Evolutionary conservation across 805 yeast species (phyloP).

Genomic region (Starmerella riodocensis): DNA sequence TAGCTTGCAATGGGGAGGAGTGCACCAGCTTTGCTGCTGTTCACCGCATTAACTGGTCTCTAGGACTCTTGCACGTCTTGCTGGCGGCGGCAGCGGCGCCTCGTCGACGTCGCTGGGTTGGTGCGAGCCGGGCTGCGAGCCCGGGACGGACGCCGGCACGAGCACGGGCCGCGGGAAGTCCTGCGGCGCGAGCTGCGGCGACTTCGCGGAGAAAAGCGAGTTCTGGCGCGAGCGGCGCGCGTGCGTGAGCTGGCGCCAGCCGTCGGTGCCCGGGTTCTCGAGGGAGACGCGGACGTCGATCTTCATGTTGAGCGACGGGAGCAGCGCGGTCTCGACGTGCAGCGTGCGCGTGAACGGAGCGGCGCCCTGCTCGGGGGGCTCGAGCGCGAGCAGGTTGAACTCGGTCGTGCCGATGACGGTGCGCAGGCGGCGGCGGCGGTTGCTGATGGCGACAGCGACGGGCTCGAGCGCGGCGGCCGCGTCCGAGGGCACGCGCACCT

Average conservation of each 20-base stretch:
- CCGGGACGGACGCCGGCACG: too few relatives aligned
- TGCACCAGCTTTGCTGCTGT: too few relatives aligned
- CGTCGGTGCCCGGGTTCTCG: conserved; percentile 1
- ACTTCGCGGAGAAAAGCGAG: not conserved
- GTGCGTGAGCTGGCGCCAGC: conserved; percentile 1
- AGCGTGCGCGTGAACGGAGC: conserved; percentile 11
- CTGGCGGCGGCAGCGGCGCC: too few relatives aligned
- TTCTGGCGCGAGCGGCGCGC: not conserved
- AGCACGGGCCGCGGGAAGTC: too few relatives aligned
- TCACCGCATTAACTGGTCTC: too few relatives aligned
- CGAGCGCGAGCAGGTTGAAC: conserved; percentile 9
- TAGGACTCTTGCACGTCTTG: too few relatives aligned
- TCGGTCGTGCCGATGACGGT: conserved; percentile 20
- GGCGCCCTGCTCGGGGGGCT: conserved; percentile 4
- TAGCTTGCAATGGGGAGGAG: too few relatives aligned
- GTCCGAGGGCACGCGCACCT: conserved; percentile 10
- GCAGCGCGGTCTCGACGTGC: conserved; percentile 13
- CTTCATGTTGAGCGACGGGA: conserved; percentile 18
- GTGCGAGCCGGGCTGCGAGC: not conserved
- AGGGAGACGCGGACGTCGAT: conserved; percentile 13
- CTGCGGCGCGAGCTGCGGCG: not conserved
- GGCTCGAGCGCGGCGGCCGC: conserved; percentile 2
- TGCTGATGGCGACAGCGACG: conserved; percentile 14
- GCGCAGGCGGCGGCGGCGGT: conserved; percentile 18
- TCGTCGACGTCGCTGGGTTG: too few relatives aligned